phyloP scores from a whole-genome alignment of 1,284 basidiomycete species.

The Cryptococcus sp. region DNA sequence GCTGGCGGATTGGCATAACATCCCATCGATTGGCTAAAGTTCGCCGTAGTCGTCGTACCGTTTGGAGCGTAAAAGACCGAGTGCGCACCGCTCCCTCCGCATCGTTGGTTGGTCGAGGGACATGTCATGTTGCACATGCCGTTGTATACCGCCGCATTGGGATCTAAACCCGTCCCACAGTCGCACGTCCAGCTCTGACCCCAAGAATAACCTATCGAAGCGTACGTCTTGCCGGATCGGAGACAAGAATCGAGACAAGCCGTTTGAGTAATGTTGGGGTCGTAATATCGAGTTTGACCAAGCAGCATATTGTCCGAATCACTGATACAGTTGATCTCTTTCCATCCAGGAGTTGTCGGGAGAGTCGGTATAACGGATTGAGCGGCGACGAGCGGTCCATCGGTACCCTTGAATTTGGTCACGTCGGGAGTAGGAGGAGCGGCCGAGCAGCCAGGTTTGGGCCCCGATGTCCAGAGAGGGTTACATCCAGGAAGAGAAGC shows the following conservation, averaged over 20 bases:
- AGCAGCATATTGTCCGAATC: constrained; percentile 8
- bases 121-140: constrained; percentile 26
- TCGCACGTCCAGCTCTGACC: constrained; percentile 9
- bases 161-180: constrained; percentile 19
- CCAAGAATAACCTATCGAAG: constrained; percentile 6
- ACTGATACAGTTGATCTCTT: constrained; percentile 19
- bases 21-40: background rate
- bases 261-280: constrained; percentile 10
- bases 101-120: constrained; percentile 26
- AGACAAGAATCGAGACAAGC: constrained; percentile 16
- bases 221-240: constrained; percentile 16
- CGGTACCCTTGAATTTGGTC: constrained; percentile 15
- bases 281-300: constrained; percentile 1
- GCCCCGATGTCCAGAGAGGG: constrained; percentile 18
- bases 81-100: constrained; percentile 18
- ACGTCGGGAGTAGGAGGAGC: constrained; percentile 15
- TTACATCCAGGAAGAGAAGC: constrained; percentile 28
- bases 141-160: constrained; percentile 11
- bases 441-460: constrained; percentile 23
- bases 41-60: background rate
- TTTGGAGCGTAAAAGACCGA: constrained; percentile 2
- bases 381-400: constrained; percentile 17
- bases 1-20: constrained; percentile 1
- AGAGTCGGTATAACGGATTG: constrained; percentile 5
- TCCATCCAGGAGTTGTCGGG: constrained; percentile 26